phyloP scores from a whole-genome alignment of 176 grass and related monocot species.

The Cenchrus fungigraminus region DNA sequence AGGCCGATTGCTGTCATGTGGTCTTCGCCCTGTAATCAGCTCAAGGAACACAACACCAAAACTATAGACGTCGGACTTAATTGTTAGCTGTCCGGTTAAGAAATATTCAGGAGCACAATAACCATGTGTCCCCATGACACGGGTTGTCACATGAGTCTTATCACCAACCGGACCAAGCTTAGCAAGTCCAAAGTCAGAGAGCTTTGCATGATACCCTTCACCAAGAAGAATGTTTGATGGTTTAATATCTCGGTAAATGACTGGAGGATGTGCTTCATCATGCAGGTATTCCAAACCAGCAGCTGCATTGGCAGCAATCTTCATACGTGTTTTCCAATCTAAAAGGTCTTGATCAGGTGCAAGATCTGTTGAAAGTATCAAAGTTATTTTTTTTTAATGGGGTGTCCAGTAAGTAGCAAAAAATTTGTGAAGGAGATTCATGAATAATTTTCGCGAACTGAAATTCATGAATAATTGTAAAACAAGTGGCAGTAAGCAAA shows the following conservation, averaged over 20 bases:
- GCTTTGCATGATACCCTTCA: slow-evolving; percentile 69
- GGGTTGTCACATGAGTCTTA: slow-evolving; percentile 84
- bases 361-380: slow-evolving; percentile 56
- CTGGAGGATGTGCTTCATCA: slow-evolving; percentile 61
- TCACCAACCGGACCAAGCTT: slow-evolving; percentile 82
- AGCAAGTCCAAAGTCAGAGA: slow-evolving; percentile 87
- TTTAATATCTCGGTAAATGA: slow-evolving; percentile 88
- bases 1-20: slow-evolving; percentile 56
- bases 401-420: slow-evolving; percentile 10
- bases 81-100: slow-evolving; percentile 69
- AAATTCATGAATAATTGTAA: slow-evolving; percentile 7
- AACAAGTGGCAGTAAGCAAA: slow-evolving; percentile 10
- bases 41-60: slow-evolving; percentile 87
- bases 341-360: slow-evolving; percentile 51
- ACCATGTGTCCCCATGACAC: slow-evolving; percentile 84
- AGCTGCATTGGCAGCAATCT: slow-evolving; percentile 75
- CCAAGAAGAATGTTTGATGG: slow-evolving; percentile 82
- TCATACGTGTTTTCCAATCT: slow-evolving; percentile 85
- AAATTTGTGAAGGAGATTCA: not conserved
- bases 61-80: slow-evolving; percentile 85
- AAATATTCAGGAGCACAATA: slow-evolving; percentile 89
- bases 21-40: slow-evolving; percentile 75
- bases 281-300: slow-evolving; percentile 82
- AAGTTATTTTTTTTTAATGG: not conserved
- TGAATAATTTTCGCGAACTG: not conserved